A percentile compares a stretch with the other conserved stretches of the same genome.
Conservation (phyloP, 257 asterid species). For the Salvia miltiorrhiza region DNA sequence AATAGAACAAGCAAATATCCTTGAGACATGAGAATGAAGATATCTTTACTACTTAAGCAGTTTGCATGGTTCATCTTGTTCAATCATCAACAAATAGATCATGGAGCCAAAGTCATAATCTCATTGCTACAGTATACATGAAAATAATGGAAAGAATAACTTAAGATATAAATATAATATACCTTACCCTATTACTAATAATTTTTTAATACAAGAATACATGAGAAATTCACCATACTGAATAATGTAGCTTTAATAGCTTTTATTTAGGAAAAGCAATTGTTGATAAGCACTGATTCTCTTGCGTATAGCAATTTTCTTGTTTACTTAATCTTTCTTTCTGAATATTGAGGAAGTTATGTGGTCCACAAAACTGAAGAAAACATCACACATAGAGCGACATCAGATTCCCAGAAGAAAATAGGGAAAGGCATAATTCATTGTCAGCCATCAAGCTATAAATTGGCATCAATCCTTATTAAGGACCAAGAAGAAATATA, state of each 20-base stretch:
- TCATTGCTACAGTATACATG: not conserved
- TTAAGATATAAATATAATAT: not conserved
- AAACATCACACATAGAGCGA: not conserved
- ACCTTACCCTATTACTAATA: not conserved
- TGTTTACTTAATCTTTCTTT: not conserved
- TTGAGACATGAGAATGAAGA: not conserved
- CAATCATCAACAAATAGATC: not conserved
- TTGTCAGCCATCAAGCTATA: not conserved
- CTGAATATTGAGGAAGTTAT: not conserved
- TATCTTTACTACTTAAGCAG: not conserved
- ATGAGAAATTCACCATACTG: not conserved
- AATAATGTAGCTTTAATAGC: not conserved
- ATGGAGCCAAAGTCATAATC: not conserved
- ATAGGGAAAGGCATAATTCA: not conserved
- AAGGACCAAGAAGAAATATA: not conserved
- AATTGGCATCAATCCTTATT: conserved; percentile 9
- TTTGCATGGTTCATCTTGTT: conserved; percentile 1
- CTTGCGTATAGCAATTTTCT: not conserved
- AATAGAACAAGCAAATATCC: not conserved
- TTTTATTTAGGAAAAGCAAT: not conserved
- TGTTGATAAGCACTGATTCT: not conserved
- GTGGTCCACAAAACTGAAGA: not conserved
- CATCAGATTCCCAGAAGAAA: conserved; percentile 6
- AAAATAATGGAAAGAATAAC: not conserved
- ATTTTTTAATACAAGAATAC: not conserved